A percentile compares a stretch with the other conserved stretches of the same genome.
phyloP scores from a whole-genome alignment of 2,329 filamentous ascomycete genomes.

The Exophiala phaeomuriformis region DNA sequence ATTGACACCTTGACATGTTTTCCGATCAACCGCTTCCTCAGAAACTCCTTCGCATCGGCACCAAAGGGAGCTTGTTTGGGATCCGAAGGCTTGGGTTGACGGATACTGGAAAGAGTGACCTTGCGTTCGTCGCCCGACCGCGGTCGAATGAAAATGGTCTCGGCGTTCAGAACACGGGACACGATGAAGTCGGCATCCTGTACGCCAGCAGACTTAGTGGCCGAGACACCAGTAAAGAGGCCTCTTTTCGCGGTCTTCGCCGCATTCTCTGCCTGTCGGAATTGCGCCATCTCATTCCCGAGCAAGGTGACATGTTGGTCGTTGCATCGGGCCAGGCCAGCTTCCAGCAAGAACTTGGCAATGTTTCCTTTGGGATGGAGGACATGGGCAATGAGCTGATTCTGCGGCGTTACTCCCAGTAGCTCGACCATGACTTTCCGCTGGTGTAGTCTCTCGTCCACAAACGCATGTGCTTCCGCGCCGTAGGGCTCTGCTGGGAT shows the following conservation, averaged over 20 bases:
- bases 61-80: conserved; percentile 79
- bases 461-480: conserved; percentile 79
- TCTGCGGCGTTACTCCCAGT: conserved; percentile 80
- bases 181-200: conserved; percentile 73
- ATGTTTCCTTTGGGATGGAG: conserved; percentile 89
- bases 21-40: conserved; percentile 88
- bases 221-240: conserved; percentile 73
- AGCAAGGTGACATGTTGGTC: conserved; percentile 94
- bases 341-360: conserved; percentile 79
- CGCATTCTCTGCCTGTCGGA: conserved; percentile 78
- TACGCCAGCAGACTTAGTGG: conserved; percentile 52
- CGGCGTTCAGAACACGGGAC: conserved; percentile 75
- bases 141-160: conserved; percentile 78
- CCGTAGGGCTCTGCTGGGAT: conserved; percentile 84
- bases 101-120: conserved; percentile 84
- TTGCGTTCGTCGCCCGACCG: conserved; percentile 82
- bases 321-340: conserved; percentile 83
- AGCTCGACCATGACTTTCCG: conserved; percentile 75
- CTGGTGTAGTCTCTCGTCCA: conserved; percentile 79
- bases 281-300: conserved; percentile 74
- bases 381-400: conserved; percentile 80
- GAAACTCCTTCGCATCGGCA: conserved; percentile 91
- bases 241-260: conserved; percentile 71
- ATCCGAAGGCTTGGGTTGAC: conserved; percentile 84
- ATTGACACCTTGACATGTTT: conserved; percentile 87